Percentiles rank a stretch among this genome's conserved stretches.
Conservation (phyloP, 176 grass and related monocot species). For the Olyra latifolia region DNA sequence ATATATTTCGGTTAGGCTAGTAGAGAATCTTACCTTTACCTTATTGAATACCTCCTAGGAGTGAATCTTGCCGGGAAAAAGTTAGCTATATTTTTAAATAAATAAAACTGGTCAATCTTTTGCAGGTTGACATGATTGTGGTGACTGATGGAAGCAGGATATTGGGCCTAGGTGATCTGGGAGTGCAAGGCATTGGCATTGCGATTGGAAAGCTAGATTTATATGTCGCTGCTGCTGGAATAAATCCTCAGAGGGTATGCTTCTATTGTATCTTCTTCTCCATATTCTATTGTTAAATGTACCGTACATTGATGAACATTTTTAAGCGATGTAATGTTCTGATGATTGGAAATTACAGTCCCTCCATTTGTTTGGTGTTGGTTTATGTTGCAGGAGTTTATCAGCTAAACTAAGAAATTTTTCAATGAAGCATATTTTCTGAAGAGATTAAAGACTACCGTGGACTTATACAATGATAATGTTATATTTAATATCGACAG, state of each 20-base stretch:
- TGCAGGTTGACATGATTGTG: slow-evolving; percentile 97
- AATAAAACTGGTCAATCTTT: slow-evolving; percentile 19
- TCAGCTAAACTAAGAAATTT: neutral
- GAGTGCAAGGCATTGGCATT: slow-evolving; percentile 97
- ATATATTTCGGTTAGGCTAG: slow-evolving; percentile 4
- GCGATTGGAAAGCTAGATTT: slow-evolving; percentile 92
- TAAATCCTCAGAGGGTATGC: slow-evolving; percentile 96
- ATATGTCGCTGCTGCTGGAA: slow-evolving; percentile 97
- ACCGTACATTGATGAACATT: neutral
- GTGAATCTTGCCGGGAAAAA: neutral
- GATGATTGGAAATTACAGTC: neutral
- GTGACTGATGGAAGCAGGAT: slow-evolving; percentile 99
- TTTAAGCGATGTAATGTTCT: neutral
- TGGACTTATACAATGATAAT: neutral
- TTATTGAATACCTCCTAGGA: slow-evolving; percentile 22
- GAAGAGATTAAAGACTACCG: neutral
- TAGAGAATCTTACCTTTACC: neutral
- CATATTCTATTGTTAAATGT: slow-evolving; percentile 18
- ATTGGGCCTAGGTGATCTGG: slow-evolving; percentile 98
- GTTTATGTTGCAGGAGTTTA: neutral
- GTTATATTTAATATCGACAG: slow-evolving; percentile 14
- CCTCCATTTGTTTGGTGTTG: neutral
- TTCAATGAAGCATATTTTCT: neutral
- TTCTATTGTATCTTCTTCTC: neutral
- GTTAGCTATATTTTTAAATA: slow-evolving; percentile 24